Base-by-base conservation (phyloP, 768 basidiomycete species). In the Termitomyces heimii region DNA sequence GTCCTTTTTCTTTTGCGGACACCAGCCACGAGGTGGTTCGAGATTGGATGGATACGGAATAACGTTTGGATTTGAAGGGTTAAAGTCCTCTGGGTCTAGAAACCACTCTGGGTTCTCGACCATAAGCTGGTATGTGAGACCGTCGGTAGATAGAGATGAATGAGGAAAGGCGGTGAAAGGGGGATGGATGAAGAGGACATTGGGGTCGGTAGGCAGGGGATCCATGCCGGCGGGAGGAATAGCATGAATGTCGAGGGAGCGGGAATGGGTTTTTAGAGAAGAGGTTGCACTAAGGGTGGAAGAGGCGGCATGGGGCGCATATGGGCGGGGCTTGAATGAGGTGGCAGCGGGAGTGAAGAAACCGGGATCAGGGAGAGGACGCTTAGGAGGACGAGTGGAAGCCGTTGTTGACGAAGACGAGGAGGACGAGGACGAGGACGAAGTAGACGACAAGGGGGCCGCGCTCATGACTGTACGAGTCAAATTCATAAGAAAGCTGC, bases 21-120 rank as follows among this genome's bases (percentile, higher is more conserved):
- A 90, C 90, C 90, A 92, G 29, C 90, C 90, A 54, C 90, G 77
- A 14, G 90, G 90, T 29, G 90, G 90, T 67, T 92, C 90, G 13
- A 92, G 82, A 67, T 82, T 78, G 39, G 86, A 75, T 13, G 90
- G 90, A 67, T 92, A 92, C 16, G 83, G 71, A 18, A 89, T 79
- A n/a, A 82, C 82, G 52, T 73, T 69, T 5, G 78, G 68, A 66
- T 81, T 80, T 70, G 67, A 49, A 76, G 71, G 40, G 73, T 79
- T 73, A 62, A 88, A 92, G 68, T 92, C 89, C 52, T 73, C 67
- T 18, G 86, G 67, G 64, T 85, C 83, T 58, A 92, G 76, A 66
- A 92, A 92, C 90, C 90, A 92, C 54, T 91, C 83, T 8, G 82
- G 79, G 64, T 92, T 87, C 39, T 81, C 78, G n/a, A 88, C 84